Conservation (phyloP, 257 asterid species). For the Ballota nigra region DNA sequence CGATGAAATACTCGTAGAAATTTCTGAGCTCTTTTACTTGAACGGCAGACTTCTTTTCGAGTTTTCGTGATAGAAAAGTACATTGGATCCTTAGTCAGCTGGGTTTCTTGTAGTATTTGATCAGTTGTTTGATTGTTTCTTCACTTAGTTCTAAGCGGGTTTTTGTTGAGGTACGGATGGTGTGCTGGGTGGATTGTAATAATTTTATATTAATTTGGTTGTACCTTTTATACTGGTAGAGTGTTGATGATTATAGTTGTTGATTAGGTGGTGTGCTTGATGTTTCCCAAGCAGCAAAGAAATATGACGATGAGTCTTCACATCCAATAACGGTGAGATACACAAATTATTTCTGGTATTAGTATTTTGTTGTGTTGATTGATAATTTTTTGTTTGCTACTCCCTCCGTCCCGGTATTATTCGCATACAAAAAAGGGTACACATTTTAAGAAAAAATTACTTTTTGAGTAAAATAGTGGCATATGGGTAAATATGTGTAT, state of each 20-base stretch:
- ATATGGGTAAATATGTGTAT: too few species aligned
- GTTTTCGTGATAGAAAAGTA: background rate
- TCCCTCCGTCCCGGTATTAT: too few species aligned
- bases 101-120: background rate
- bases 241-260: constrained; percentile 25
- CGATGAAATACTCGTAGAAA: too few species aligned
- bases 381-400: background rate
- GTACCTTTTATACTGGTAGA: constrained; percentile 7
- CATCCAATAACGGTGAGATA: constrained; percentile 65
- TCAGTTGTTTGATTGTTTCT: background rate
- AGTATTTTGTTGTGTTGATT: background rate
- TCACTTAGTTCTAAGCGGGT: background rate
- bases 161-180: background rate
- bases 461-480: too few species aligned
- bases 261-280: constrained; percentile 80
- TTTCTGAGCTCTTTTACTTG: background rate
- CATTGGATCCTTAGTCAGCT: background rate
- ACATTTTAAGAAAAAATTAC: too few species aligned
- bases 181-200: background rate
- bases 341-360: background rate
- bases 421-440: too few species aligned
- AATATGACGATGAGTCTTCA: constrained; percentile 52
- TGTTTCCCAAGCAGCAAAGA: constrained; percentile 60
- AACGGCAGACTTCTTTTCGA: background rate
- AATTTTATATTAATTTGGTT: background rate